These are phyloP conservation scores for Tuctoria greenei DNA, from an alignment of 176 grass and related monocot genomes.

Conservation along the genomic window DNA sequence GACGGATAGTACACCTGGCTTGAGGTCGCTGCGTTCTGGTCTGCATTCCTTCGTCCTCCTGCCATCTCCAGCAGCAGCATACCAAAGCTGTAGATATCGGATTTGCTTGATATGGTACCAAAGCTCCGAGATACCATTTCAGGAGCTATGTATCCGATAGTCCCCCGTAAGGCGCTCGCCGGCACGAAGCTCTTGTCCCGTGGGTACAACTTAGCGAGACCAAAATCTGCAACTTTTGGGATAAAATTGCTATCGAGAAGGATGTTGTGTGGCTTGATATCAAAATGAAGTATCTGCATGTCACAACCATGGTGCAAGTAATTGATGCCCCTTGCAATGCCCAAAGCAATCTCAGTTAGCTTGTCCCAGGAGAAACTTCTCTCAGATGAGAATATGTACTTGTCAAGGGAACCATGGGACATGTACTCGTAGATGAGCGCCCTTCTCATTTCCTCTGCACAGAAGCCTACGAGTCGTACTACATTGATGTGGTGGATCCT, in stretches of 20 bases:
- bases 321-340: constrained; percentile 46
- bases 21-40: neutral
- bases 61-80: constrained; percentile 61
- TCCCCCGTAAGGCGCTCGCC: constrained; percentile 30
- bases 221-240: constrained; percentile 60
- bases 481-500: constrained; percentile 48
- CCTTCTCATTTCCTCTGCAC: constrained; percentile 38
- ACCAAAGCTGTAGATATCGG: constrained; percentile 51
- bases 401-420: constrained; percentile 52
- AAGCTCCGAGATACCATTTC: constrained; percentile 39
- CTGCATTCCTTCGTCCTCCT: constrained; percentile 23
- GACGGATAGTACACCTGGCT: constrained; percentile 43
- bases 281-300: constrained; percentile 50
- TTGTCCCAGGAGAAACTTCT: constrained; percentile 36
- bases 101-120: constrained; percentile 44
- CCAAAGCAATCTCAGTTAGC: constrained; percentile 38
- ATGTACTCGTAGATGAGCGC: constrained; percentile 50
- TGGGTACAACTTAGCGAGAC: constrained; percentile 48
- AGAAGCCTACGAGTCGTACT: constrained; percentile 38
- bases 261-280: constrained; percentile 53
- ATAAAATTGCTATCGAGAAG: constrained; percentile 40
- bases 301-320: constrained; percentile 55
- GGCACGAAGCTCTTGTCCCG: constrained; percentile 33
- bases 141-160: constrained; percentile 53
- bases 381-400: constrained; percentile 44